Evolutionary conservation across 2,329 filamentous ascomycete genomes (phyloP).

Genomic region (Alternaria triticimaculans): DNA sequence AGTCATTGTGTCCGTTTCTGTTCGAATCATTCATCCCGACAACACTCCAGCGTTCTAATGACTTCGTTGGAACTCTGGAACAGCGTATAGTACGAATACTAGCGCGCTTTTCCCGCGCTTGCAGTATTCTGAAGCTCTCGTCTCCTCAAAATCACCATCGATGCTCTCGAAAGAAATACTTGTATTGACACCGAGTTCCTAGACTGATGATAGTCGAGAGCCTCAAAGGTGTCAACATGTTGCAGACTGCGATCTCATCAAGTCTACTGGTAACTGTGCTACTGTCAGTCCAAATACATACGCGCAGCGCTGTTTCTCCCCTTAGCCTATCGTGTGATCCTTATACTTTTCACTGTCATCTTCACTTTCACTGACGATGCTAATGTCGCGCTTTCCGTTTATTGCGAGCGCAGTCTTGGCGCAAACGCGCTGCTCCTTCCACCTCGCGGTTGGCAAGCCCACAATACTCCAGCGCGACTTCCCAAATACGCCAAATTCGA

Average conservation of each 20-base stretch:
- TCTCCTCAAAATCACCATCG: no score
- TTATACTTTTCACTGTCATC: neutral
- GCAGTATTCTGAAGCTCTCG: no score
- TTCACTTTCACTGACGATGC: neutral
- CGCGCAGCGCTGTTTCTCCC: neutral
- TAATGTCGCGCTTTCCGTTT: neutral
- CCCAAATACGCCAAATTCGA: neutral
- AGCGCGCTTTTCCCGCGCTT: no score
- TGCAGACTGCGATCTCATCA: no score
- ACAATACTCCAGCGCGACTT: neutral
- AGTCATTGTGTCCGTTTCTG: neutral
- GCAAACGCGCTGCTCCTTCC: conserved; percentile 17
- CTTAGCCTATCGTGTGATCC: neutral
- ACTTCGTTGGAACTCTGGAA: no score
- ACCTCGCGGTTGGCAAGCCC: neutral
- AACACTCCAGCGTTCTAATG: neutral
- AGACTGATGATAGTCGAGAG: no score
- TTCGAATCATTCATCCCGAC: neutral
- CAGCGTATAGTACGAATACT: no score
- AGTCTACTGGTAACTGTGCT: no score
- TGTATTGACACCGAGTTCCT: no score
- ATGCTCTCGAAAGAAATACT: no score
- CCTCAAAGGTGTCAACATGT: no score
- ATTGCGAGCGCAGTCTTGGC: conserved; percentile 13
- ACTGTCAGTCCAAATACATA: no score